Conservation (phyloP, 2,329 filamentous ascomycete species). For the Penicillium sp. region DNA sequence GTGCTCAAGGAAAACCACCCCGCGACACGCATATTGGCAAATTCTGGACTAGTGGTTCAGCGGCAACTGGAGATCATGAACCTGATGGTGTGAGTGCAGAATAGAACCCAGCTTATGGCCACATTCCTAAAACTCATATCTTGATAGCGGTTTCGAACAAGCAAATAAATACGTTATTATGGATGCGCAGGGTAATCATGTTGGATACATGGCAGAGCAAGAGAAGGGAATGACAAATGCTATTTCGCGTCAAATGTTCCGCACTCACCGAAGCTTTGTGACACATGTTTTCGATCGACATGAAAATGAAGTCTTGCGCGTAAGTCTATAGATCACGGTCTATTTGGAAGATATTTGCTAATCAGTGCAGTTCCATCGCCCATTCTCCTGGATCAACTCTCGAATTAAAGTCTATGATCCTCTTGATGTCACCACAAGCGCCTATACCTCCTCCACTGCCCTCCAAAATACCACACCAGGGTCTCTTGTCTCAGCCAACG, state of each 20-base stretch:
- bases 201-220: constrained; percentile 65
- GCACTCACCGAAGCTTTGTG: constrained; percentile 63
- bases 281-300: constrained; percentile 64
- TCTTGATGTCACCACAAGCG: constrained; percentile 34
- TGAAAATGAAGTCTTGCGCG: constrained; percentile 59
- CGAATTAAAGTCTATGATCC: constrained; percentile 59
- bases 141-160: constrained; percentile 60
- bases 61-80: constrained; percentile 67
- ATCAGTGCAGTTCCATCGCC: constrained; percentile 55
- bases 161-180: constrained; percentile 67
- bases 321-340: constrained; percentile 23
- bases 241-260: constrained; percentile 60
- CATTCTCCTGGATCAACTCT: constrained; percentile 65
- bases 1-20: constrained; percentile 61
- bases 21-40: constrained; percentile 57
- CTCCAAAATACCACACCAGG: constrained; percentile 46
- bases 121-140: constrained; percentile 1
- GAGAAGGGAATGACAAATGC: constrained; percentile 59
- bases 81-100: constrained; percentile 52
- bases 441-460: constrained; percentile 42
- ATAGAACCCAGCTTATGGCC: background rate
- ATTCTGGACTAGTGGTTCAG: constrained; percentile 63
- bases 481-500: constrained; percentile 40
- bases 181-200: constrained; percentile 62
- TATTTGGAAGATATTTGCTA: constrained; percentile 1